Evolutionary conservation across 169 alveolate species (phyloP).

Genomic region (Theileria orientalis): DNA sequence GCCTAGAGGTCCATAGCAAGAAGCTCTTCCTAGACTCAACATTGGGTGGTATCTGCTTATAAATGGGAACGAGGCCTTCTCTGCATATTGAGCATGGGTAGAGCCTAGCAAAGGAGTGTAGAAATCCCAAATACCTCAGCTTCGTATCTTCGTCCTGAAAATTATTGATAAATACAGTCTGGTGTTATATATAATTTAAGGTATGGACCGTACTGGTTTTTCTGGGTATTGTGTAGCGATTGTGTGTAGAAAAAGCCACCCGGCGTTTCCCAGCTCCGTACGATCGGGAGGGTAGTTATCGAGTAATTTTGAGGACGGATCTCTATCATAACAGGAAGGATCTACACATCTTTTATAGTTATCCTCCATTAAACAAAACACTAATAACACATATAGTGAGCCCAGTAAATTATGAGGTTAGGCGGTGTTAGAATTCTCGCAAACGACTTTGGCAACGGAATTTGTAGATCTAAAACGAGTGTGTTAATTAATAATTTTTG

Average conservation of each 20-base stretch:
- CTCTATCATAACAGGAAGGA: constrained; percentile 46
- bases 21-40: constrained; percentile 46
- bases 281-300: constrained; percentile 74
- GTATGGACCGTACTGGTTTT: constrained; percentile 65
- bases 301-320: background rate
- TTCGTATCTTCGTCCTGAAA: constrained; percentile 56
- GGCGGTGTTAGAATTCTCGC: constrained; percentile 3
- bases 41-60: constrained; percentile 63
- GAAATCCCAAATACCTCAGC: constrained; percentile 58
- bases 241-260: constrained; percentile 81
- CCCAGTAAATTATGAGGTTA: background rate
- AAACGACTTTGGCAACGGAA: background rate
- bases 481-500: background rate
- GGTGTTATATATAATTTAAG: too few relatives aligned
- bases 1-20: constrained; percentile 72
- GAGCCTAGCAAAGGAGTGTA: constrained; percentile 72
- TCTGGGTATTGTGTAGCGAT: constrained; percentile 78
- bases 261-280: constrained; percentile 79
- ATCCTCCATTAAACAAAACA: constrained; percentile 24
- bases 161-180: background rate
- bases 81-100: constrained; percentile 84
- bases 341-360: constrained; percentile 61
- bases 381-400: background rate
- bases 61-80: constrained; percentile 66
- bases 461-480: constrained; percentile 17